A percentile compares a stretch with the other conserved stretches of the same genome.
Conservation (phyloP, 192 early-diverging fungal species). For the Anaeromyces robustus region DNA sequence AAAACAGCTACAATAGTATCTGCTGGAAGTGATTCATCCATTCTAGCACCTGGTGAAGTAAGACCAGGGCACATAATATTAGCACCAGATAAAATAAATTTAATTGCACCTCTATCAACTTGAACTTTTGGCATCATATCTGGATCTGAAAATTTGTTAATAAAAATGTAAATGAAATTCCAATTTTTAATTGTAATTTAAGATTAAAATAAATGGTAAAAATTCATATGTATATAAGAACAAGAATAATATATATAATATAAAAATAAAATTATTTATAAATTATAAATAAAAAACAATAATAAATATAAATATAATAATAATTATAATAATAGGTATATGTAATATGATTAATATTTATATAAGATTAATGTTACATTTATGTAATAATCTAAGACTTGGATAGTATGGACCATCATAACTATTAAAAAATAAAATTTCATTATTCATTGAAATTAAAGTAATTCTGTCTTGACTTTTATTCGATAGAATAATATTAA, state of each 20-base stretch:
- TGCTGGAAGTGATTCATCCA: constrained; percentile 52
- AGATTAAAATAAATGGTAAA: too few species aligned
- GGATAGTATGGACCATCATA: constrained; percentile 87
- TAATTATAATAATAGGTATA: too few species aligned
- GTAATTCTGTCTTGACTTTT: constrained; percentile 72
- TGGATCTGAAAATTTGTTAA: too few species aligned
- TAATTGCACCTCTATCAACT: constrained; percentile 94
- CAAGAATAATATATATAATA: too few species aligned
- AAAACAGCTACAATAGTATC: constrained; percentile 70
- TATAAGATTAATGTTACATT: constrained; percentile 37
- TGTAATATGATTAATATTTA: too few species aligned
- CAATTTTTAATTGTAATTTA: too few species aligned
- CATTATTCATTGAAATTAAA: constrained; percentile 65
- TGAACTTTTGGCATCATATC: constrained; percentile 78
- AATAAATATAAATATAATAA: too few species aligned
- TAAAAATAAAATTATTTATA: too few species aligned
- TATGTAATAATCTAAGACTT: constrained; percentile 71
- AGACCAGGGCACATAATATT: constrained; percentile 99
- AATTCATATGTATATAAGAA: too few species aligned
- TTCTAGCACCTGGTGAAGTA: constrained; percentile 76
- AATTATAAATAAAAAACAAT: too few species aligned
- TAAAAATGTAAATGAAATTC: too few species aligned
- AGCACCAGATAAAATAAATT: constrained; percentile 89
- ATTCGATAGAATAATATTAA: too few species aligned
- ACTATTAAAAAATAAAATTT: constrained; percentile 85